These are phyloP conservation scores for Conticribra weissflogii DNA, from an alignment of 108 stramenopile genomes.

Conservation along the genomic window DNA sequence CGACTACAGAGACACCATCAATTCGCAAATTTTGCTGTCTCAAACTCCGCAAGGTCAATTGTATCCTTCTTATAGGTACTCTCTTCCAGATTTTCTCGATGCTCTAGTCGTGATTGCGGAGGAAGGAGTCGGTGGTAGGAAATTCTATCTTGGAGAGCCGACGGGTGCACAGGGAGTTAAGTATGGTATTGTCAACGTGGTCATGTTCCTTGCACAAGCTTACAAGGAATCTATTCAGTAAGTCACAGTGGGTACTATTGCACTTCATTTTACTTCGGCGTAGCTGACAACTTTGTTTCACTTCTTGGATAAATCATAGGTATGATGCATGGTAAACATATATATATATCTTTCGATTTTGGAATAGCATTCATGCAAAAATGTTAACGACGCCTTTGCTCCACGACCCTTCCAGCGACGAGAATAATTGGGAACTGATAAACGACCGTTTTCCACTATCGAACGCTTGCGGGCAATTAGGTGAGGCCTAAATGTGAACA, in stretches of 20 bases:
- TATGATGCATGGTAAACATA: too few species aligned
- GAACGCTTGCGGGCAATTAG: slow-evolving; percentile 42
- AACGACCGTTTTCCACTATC: slow-evolving; percentile 41
- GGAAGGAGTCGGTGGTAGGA: slow-evolving; percentile 28
- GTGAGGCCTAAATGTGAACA: too few species aligned
- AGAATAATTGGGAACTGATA: slow-evolving; percentile 53
- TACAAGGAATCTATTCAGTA: slow-evolving; percentile 55
- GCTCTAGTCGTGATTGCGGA: slow-evolving; percentile 30
- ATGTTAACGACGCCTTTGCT: too few species aligned
- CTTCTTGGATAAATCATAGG: too few species aligned
- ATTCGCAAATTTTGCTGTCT: slow-evolving; percentile 22
- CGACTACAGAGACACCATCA: slow-evolving; percentile 18
- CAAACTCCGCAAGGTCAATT: slow-evolving; percentile 46
- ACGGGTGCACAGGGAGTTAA: slow-evolving; percentile 17
- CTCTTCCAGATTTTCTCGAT: slow-evolving; percentile 36
- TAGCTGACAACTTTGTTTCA: too few species aligned
- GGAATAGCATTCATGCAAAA: too few species aligned
- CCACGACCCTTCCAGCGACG: slow-evolving; percentile 19
- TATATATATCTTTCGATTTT: too few species aligned
- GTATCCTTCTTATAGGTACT: slow-evolving; percentile 44
- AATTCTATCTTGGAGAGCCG: slow-evolving; percentile 42
- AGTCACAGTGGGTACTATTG: too few species aligned
- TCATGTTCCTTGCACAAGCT: slow-evolving; percentile 43
- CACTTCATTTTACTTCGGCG: too few species aligned
- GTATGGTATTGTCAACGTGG: slow-evolving; percentile 42